These are phyloP conservation scores for Sphaerulina vaccinii DNA, from an alignment of 2,329 filamentous ascomycete genomes.

Conservation along the genomic window DNA sequence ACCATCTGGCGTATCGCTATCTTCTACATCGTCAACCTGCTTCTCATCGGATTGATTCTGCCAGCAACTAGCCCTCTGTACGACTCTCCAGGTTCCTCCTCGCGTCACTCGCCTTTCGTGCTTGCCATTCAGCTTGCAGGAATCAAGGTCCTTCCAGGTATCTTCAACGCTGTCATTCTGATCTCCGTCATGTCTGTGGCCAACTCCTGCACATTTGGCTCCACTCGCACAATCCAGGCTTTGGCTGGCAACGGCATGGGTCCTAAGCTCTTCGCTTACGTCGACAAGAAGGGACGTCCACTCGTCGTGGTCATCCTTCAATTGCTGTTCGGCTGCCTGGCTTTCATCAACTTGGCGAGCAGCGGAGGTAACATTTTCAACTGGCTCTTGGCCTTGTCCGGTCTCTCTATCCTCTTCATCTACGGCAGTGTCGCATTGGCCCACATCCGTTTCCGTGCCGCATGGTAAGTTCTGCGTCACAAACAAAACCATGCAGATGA, in stretches of 20 bases:
- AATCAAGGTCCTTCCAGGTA: constrained; percentile 64
- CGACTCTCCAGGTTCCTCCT: constrained; percentile 44
- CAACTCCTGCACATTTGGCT: constrained; percentile 58
- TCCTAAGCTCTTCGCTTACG: constrained; percentile 72
- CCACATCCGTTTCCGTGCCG: constrained; percentile 83
- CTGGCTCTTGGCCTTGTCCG: constrained; percentile 75
- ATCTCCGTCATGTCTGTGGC: constrained; percentile 60
- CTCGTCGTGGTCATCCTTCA: constrained; percentile 68
- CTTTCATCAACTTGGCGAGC: constrained; percentile 66
- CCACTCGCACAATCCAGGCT: constrained; percentile 57
- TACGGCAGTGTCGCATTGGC: constrained; percentile 80
- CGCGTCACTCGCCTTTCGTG: constrained; percentile 59
- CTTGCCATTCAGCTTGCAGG: constrained; percentile 69
- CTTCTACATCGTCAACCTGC: constrained; percentile 35
- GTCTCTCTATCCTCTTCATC: constrained; percentile 71
- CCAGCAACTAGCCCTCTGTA: constrained; percentile 45
- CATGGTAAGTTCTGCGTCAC: constrained; percentile 53
- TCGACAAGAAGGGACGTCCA: constrained; percentile 80
- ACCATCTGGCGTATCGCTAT: constrained; percentile 35
- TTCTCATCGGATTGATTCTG: constrained; percentile 33
- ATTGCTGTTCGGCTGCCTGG: constrained; percentile 66
- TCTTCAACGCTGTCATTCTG: constrained; percentile 76
- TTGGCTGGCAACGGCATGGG: constrained; percentile 59
- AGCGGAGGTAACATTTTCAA: constrained; percentile 64
- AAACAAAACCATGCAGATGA: no score